Conservation (phyloP, 495 filamentous ascomycete species). For the Cudoniella acicularis region DNA sequence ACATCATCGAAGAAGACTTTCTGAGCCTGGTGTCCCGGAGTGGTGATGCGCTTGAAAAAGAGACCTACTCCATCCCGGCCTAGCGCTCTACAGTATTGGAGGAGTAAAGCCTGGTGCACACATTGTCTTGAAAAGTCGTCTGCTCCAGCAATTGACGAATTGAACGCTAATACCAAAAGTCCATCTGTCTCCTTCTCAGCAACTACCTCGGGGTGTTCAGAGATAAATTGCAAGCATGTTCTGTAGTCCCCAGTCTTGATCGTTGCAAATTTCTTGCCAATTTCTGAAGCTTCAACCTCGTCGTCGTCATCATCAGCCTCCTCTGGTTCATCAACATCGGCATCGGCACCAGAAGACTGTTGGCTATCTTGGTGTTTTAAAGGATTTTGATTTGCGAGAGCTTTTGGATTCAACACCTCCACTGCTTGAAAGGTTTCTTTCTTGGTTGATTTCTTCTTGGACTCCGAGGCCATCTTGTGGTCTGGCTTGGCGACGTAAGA, state of each 20-base stretch:
- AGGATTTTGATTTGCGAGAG: constrained; percentile 8
- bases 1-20: constrained; percentile 92
- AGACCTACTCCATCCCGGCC: constrained; percentile 83
- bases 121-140: constrained; percentile 78
- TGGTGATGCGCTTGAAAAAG: constrained; percentile 97
- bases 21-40: constrained; percentile 83
- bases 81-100: constrained; percentile 91
- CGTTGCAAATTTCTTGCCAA: constrained; percentile 74
- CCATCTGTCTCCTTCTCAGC: constrained; percentile 89
- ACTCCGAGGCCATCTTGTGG: constrained; percentile 21
- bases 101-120: constrained; percentile 86
- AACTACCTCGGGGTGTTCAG: constrained; percentile 68
- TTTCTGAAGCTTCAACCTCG: constrained; percentile 65
- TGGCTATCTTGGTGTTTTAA: constrained; percentile 1
- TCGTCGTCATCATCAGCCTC: constrained; percentile 55
- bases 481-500: constrained; percentile 67
- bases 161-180: constrained; percentile 86
- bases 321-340: constrained; percentile 49
- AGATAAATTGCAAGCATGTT: constrained; percentile 69
- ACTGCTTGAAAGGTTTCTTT: constrained; percentile 48
- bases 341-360: constrained; percentile 54
- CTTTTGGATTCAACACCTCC: constrained; percentile 78
- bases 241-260: constrained; percentile 76
- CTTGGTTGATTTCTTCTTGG: constrained; percentile 38
- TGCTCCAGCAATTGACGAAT: constrained; percentile 69